Evolutionary conservation across 2,329 filamentous ascomycete species (phyloP).

Genomic region (Epicoccum sorghinum): DNA sequence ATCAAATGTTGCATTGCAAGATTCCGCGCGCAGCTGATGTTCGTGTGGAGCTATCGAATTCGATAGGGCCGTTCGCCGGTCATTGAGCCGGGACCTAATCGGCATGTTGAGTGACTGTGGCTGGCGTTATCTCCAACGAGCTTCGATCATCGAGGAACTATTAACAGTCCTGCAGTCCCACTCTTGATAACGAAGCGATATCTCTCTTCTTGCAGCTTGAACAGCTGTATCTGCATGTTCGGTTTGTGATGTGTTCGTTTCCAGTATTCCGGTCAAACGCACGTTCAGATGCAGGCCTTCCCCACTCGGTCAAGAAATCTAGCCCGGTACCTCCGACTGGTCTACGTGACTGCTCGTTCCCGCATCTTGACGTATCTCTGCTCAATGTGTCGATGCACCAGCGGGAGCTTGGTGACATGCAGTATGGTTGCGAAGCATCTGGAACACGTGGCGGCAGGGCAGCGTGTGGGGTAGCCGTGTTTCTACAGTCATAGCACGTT

Average conservation of each 20-base stretch:
- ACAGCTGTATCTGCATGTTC: slow-evolving; percentile 4
- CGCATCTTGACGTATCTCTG: slow-evolving; percentile 12
- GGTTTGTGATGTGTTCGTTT: slow-evolving; percentile 5
- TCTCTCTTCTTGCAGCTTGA: neutral
- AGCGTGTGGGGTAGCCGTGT: neutral
- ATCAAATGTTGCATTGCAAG: slow-evolving; percentile 13
- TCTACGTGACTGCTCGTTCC: slow-evolving; percentile 4
- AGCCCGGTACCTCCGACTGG: slow-evolving; percentile 17
- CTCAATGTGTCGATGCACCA: slow-evolving; percentile 3
- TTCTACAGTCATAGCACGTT: neutral
- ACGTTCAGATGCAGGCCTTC: neutral
- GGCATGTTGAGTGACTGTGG: slow-evolving; percentile 7
- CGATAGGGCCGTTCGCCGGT: slow-evolving; percentile 10
- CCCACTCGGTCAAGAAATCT: slow-evolving; percentile 12
- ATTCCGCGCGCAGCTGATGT: slow-evolving; percentile 16
- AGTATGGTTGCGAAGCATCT: slow-evolving; percentile 1
- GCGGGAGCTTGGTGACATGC: slow-evolving; percentile 9
- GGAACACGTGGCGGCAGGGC: neutral
- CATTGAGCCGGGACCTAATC: slow-evolving; percentile 1
- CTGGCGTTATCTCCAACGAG: slow-evolving; percentile 7
- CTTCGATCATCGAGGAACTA: slow-evolving; percentile 1
- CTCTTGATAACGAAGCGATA: slow-evolving; percentile 4
- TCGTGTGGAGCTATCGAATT: slow-evolving; percentile 12
- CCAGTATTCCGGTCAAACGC: slow-evolving; percentile 3
- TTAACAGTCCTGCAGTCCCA: slow-evolving; percentile 7